Evolutionary conservation across 2,329 filamentous ascomycete species (phyloP).

Genomic region (Alternaria infectoria): DNA sequence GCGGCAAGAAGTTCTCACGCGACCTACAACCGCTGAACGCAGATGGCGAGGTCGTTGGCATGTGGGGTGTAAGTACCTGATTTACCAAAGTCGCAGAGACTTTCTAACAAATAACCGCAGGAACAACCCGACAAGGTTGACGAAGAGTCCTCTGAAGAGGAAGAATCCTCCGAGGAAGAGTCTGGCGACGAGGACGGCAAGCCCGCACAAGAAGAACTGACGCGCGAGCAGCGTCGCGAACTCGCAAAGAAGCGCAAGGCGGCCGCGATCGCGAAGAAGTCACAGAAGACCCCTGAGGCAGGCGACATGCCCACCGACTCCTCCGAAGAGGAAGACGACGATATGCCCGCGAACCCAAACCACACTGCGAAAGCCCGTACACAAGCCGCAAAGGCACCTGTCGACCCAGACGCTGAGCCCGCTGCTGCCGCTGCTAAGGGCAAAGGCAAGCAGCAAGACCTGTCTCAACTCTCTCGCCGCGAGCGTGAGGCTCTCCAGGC

Average conservation of each 20-base stretch:
- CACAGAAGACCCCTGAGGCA: constrained; percentile 73
- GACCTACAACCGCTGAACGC: constrained; percentile 87
- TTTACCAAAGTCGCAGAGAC: background rate
- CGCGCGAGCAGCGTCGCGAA: constrained; percentile 85
- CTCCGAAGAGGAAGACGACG: constrained; percentile 65
- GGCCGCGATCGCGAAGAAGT: constrained; percentile 80
- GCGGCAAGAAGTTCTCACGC: constrained; percentile 94
- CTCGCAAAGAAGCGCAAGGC: constrained; percentile 90
- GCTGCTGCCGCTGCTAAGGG: constrained; percentile 61
- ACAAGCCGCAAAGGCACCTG: constrained; percentile 66
- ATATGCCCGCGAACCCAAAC: constrained; percentile 89
- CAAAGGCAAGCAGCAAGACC: constrained; percentile 60
- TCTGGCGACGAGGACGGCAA: constrained; percentile 51
- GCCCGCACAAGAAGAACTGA: constrained; percentile 64
- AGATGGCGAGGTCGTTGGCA: constrained; percentile 86
- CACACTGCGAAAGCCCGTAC: constrained; percentile 72
- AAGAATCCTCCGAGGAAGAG: constrained; percentile 54
- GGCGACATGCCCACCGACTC: constrained; percentile 84
- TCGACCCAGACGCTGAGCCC: constrained; percentile 53
- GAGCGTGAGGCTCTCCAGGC: constrained; percentile 84
- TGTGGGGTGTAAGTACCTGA: constrained; percentile 72
- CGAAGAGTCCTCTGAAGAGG: constrained; percentile 50
- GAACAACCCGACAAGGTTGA: constrained; percentile 58
- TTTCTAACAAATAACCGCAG: constrained; percentile 30
- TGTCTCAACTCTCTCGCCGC: constrained; percentile 67